Base-by-base conservation (phyloP, 139 green algal genomes). In the Tetraselmis striata region DNA sequence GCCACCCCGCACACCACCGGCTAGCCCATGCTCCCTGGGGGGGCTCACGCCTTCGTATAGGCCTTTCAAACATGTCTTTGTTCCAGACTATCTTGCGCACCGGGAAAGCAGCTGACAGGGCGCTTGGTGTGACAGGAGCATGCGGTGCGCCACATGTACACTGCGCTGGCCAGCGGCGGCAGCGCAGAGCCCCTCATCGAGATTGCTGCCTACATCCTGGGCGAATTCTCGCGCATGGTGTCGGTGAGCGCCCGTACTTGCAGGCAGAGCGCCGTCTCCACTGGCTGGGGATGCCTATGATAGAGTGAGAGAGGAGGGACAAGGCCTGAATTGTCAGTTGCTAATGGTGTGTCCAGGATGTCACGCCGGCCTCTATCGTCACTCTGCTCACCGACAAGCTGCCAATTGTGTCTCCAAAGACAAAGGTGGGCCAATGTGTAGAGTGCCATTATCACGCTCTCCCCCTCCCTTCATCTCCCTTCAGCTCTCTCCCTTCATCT, bases 221-320 rank as follows among this genome's bases (percentile, higher is more conserved):
- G 96, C 22, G 96, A 99, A 88, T 97, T 95, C 81, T 93, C 95
- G 1, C 87, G 87, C 25, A 84, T 93, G 30, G 84, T 98, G 2
- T 18, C 11, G 27, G 32, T 31, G n/a, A n/a, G n/a, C n/a, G n/a
- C n/a, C n/a, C n/a, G n/a, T n/a, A n/a, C n/a, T n/a, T n/a, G n/a
- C n/a, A n/a, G n/a, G n/a, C n/a, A n/a, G n/a, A n/a, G n/a, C n/a
- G n/a, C n/a, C n/a, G n/a, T n/a, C n/a, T n/a, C n/a, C n/a, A n/a
- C n/a, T n/a, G n/a, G n/a, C n/a, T n/a, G n/a, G n/a, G n/a, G n/a
- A n/a, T n/a, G n/a, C n/a, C n/a, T n/a, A n/a, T n/a, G n/a, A n/a
- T n/a, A n/a, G n/a, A n/a, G n/a, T n/a, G n/a, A n/a, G n/a, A n/a
- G n/a, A n/a, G n/a, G n/a, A n/a, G n/a, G n/a, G n/a, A n/a, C n/a